Evolutionary conservation across 345 rosid genomes (phyloP), one percentile per base, ranked within the genome.

Genomic region (Eucalyptus microcorys): DNA sequence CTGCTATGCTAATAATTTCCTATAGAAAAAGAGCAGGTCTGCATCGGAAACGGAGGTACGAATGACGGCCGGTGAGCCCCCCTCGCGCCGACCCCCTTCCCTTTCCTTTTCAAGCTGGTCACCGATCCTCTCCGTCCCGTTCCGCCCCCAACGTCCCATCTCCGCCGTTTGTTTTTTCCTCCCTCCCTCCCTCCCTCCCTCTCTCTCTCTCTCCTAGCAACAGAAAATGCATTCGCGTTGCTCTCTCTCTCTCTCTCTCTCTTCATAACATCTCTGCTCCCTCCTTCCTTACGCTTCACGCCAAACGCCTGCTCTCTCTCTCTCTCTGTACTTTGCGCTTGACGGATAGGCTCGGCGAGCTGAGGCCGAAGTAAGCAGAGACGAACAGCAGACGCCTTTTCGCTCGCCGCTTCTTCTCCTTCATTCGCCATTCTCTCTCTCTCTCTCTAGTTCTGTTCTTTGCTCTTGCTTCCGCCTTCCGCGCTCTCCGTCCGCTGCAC

Each of bases 271-370:
- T 90, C 93, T 92, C 94, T 92, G 92, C 88, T 64, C 91, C 86
- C 92, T 89, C 90, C 87, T 94, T 90, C 94, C 96, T 92, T 94
- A 87, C 94, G 87, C 92, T 91, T 95, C 98, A 97, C 98, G 98
- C 97, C 93, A 95, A 92, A 90, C 95, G 90, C 94, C 96, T 96
- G 99, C 83, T 64, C 87, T 87, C 81, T 87, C 85, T 42, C 83
- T 8, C 57, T 21, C 10, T 52, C 10, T 49, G 76, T 59, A 49
- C 80, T 71, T 13, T 15, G 81, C 53, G 22, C 68, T 42, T 19
- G 13, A 16, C 59, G 19, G 59, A 50, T 79, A 83, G 68, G 45
- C 84, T 57, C 45, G 79, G 40, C 43, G 30, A 53, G 52, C n/a
- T 10, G 52, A 34, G 45, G 52, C 66, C 64, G 64, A 32, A 52